Base-by-base conservation (phyloP, 2,329 filamentous ascomycete genomes). In the Cordyceps farinosa region DNA sequence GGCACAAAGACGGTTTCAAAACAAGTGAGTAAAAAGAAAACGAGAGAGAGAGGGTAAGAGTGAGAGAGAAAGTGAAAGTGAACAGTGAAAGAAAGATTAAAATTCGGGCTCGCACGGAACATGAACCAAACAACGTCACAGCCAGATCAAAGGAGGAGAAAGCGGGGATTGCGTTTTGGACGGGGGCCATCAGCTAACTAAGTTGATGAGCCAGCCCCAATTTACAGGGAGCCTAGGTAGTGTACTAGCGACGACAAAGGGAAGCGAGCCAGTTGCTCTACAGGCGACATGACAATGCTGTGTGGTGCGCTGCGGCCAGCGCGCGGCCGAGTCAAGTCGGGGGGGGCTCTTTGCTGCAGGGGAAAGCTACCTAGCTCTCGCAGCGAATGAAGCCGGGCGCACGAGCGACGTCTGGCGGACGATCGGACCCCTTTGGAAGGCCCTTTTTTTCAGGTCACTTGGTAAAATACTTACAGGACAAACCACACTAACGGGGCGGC, bases 91-190 rank as follows among this genome's bases (percentile, higher is more conserved):
- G 30, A 40, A 40, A 42, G 13, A 27, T 42, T 44, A 13, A 45
- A 36, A 47, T 13, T 29, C 56, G 27, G 32, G 44, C 34, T 47
- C 47, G 44, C 42, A 58, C 34, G 11, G 36, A 42, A 50, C 30
- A 48, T 47, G 55, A 48, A 38, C 45, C 56, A 60, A 42, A 51
- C 32, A 60, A 60, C 57, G 57, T 60, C 57, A 60, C 57, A 51
- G 34, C 56, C 57, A 60, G 57, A 60, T 42, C 57, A 60, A 58
- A 58, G 55, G 57, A 60, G 57, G 57, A 60, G 57, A 60, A 60
- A 60, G 57, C 57, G 57, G 57, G 57, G 57, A 60, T 60, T 42
- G 22, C 45, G 55, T 38, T 36, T 51, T 51, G 57, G 27, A 51
- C 57, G 45, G 57, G 57, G 50, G 30, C 9, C 45, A 40, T 56